Evolutionary conservation across 2,329 filamentous ascomycete species (phyloP), one percentile per base, ranked within the genome.

Genomic region (Nannizziopsis arthrosporioides): DNA sequence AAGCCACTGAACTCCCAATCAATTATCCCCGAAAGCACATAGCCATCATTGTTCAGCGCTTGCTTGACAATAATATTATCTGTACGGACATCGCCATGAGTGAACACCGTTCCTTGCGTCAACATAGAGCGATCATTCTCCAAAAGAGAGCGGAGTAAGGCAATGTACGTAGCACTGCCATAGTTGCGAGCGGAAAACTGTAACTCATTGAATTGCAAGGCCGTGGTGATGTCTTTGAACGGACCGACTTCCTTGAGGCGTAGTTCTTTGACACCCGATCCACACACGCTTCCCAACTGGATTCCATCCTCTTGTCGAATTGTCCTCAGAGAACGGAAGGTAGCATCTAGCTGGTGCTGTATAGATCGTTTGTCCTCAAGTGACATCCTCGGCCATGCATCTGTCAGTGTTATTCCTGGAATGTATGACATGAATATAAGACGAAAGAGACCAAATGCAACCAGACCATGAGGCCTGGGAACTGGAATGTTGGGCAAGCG

Each of bases 1-100:
- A 63, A 63, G 2, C 60, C 60, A 46, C 58, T 56, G 34, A 59
- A 40, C 35, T 62, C 60, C 61, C 59, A 63, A 40, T 63, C 60
- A 47, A 64, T 57, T 34, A 61, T 57, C 9, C 60, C 57, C 32
- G 54, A 57, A 11, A 62, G 50, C 2, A 49, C 19, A 46, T 56
- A 59, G 15, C 39, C 19, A 27, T 27, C 27, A 30, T 52, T 44
- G 5, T 37, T 38, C 47, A 54, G 22, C 22, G 22, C 54, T 14
- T 47, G 46, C 44, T 56, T 52, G 15, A 61, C 57, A 47, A 61
- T 61, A n/a, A 59, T 59, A 50, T 59, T 61, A 17, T 31, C 44
- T 34, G 47, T 51, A 12, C 53, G 53, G 3, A 61, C 19, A 55
- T 61, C 59, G 19, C 57, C 56, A 49, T 62, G 58, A 6, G 55